Base-by-base conservation (phyloP, 768 basidiomycete species). In the Sistotremastrum niveocremeum region DNA sequence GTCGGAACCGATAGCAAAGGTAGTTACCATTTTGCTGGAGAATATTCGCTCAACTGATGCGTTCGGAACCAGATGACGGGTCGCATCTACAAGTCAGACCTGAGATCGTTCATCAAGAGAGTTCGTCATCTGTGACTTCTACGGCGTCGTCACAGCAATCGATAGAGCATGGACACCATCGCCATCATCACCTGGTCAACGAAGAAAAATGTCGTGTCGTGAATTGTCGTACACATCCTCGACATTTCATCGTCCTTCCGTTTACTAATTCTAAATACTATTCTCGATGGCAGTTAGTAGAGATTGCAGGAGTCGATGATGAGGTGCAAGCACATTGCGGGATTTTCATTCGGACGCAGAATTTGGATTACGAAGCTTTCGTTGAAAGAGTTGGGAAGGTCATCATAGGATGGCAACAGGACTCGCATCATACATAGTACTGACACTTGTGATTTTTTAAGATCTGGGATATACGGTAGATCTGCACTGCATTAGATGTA, bases 291-390 rank as follows among this genome's bases (percentile, higher is more conserved):
- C 69, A 74, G 48, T 60, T 62, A 42, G 71, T 79, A 0, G 38
- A 60, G n/a, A 70, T 79, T 34, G 65, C 51, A 5, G 74, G 72
- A 3, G 73, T 67, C 7, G 58, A 67, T 4, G 73, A 76, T 52
- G 76, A 79, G 54, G 76, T 79, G 5, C 67, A 59, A 6, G 76
- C 76, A 2, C 76, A 79, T 57, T 64, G 62, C 41, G 76, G 74
- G 36, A 51, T 79, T 8, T 77, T 77, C 51, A 71, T 75, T 41
- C 66, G 63, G 3, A 54, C 56, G 3, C 65, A 66, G 50, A 77
- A 79, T 56, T 50, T 70, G 49, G 71, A 70, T 8, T 79, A 79
- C 53, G 66, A 71, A 31, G 63, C 50, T 9, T 57, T 77, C 34
- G 65, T 77, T 4, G 65, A 68, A 39, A 63, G 62, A 34, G 73